Evolutionary conservation across 148 eudicot genomes (phyloP).

Genomic region (Cornus florida): DNA sequence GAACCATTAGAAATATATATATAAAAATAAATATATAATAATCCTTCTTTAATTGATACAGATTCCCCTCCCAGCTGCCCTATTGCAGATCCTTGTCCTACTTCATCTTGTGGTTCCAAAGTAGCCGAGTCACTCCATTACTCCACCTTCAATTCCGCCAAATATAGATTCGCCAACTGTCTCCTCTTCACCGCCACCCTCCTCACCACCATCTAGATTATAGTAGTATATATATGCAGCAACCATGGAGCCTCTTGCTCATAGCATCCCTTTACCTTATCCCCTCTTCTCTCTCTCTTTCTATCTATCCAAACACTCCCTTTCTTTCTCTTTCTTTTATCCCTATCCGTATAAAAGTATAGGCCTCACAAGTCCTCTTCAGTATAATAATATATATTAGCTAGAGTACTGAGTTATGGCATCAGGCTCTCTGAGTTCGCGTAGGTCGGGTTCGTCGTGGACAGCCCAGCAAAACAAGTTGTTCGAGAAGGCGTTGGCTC

Average conservation of each 20-base stretch:
- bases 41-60: not conserved
- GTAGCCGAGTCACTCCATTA: constrained; percentile 3
- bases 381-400: no score
- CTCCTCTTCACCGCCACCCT: not conserved
- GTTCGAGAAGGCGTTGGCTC: constrained; percentile 59
- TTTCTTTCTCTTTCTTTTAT: not conserved
- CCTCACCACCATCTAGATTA: not conserved
- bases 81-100: not conserved
- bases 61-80: not conserved
- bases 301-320: not conserved
- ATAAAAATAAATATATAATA: no score
- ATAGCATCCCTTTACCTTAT: not conserved
- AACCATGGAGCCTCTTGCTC: not conserved
- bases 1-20: no score
- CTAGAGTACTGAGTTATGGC: constrained; percentile 24
- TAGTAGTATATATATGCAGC: not conserved
- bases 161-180: not conserved
- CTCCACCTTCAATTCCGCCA: not conserved
- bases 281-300: not conserved
- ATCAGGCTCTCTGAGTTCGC: constrained; percentile 34
- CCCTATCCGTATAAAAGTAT: not conserved
- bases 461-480: constrained; percentile 54
- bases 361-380: not conserved
- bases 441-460: constrained; percentile 34
- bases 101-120: constrained; percentile 14